Evolutionary conservation across 495 filamentous ascomycete genomes (phyloP).

Genomic region (Evansstolkia leycettana): DNA sequence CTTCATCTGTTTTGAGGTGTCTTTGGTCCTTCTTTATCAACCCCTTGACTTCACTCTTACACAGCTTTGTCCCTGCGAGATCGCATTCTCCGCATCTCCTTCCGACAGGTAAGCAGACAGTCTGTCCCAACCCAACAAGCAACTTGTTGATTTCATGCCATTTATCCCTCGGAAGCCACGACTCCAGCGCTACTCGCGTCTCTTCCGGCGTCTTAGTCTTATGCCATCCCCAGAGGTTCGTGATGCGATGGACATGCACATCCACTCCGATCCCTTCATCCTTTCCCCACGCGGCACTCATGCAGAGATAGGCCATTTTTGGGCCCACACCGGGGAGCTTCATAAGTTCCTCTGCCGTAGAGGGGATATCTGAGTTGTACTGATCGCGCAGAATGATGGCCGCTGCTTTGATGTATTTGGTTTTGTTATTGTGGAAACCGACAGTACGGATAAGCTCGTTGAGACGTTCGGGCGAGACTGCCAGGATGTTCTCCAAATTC

Average conservation of each 20-base stretch:
- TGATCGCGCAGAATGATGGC: slow-evolving; percentile 61
- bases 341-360: slow-evolving; percentile 64
- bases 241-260: slow-evolving; percentile 73
- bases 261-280: slow-evolving; percentile 54
- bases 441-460: slow-evolving; percentile 74
- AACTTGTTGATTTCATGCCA: slow-evolving; percentile 95
- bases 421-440: slow-evolving; percentile 96
- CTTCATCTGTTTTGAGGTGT: slow-evolving; percentile 6
- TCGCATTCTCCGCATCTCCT: slow-evolving; percentile 73
- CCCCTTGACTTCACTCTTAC: slow-evolving; percentile 49
- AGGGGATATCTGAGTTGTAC: slow-evolving; percentile 67
- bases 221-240: slow-evolving; percentile 94
- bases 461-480: slow-evolving; percentile 52
- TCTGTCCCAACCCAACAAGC: slow-evolving; percentile 85
- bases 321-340: slow-evolving; percentile 85
- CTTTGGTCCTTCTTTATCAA: slow-evolving; percentile 1
- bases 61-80: slow-evolving; percentile 60
- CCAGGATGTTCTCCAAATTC: slow-evolving; percentile 68
- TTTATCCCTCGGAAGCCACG: slow-evolving; percentile 73
- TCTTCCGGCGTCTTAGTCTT: slow-evolving; percentile 76
- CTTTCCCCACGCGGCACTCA: slow-evolving; percentile 56
- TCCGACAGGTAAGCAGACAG: slow-evolving; percentile 71
- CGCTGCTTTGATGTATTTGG: slow-evolving; percentile 71
- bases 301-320: slow-evolving; percentile 93
- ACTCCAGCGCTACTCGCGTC: slow-evolving; percentile 63